These are phyloP conservation scores for Fusarium drepaniforme DNA, from an alignment of 2,329 filamentous ascomycete species.

Conservation along the genomic window DNA sequence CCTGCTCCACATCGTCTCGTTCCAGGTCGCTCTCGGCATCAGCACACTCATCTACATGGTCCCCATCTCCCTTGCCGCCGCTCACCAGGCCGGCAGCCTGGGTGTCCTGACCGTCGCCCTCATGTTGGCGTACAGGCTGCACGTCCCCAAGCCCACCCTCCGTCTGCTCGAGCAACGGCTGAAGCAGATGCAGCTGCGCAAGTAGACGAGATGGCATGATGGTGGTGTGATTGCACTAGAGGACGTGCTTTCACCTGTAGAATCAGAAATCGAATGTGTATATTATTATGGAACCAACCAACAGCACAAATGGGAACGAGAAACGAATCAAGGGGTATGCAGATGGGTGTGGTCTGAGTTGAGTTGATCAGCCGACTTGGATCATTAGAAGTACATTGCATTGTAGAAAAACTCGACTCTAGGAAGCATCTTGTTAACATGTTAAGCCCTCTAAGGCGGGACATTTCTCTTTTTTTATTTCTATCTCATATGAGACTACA, in stretches of 20 bases:
- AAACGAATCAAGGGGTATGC: background rate
- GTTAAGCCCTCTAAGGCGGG: conserved; percentile 18
- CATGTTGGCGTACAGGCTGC: conserved; percentile 82
- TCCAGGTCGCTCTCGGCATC: conserved; percentile 91
- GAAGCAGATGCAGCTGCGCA: conserved; percentile 46
- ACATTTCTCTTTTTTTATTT: conserved; percentile 27
- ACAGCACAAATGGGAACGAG: conserved; percentile 26
- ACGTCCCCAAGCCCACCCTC: conserved; percentile 76
- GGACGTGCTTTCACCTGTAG: conserved; percentile 33
- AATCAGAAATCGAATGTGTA: conserved; percentile 41
- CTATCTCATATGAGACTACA: conserved; percentile 20
- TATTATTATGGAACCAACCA: conserved; percentile 38
- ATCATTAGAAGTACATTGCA: conserved; percentile 8
- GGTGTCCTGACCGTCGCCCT: conserved; percentile 86
- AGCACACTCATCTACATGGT: conserved; percentile 94
- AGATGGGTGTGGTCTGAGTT: conserved; percentile 21
- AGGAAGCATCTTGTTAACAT: conserved; percentile 18
- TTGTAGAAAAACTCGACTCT: conserved; percentile 35
- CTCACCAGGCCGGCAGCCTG: conserved; percentile 92
- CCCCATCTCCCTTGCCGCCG: conserved; percentile 86
- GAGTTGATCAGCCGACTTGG: conserved; percentile 3
- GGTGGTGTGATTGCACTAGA: conserved; percentile 24
- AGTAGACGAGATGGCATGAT: conserved; percentile 27
- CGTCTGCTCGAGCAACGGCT: conserved; percentile 68
- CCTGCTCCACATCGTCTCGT: conserved; percentile 82